Percentiles rank a stretch among this genome's conserved stretches.
Evolutionary conservation across 169 alveolate genomes (phyloP).

Genomic region (Cryptosporidium viatorum): DNA sequence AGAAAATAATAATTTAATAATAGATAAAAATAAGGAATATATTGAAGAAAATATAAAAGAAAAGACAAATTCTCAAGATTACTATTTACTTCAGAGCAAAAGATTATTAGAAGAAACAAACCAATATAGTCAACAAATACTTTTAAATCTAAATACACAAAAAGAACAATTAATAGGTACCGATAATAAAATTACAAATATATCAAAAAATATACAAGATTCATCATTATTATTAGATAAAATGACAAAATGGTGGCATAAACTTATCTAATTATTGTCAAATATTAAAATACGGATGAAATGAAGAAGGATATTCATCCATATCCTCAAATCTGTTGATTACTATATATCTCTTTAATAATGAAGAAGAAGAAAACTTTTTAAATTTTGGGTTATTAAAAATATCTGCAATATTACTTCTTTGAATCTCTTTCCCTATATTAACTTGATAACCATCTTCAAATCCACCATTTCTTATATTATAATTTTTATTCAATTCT

Average conservation of each 20-base stretch:
- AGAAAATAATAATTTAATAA: not conserved
- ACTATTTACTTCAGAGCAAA: slow-evolving; percentile 26
- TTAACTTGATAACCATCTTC: not conserved
- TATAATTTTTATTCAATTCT: not conserved
- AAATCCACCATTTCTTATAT: not conserved
- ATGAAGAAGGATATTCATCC: slow-evolving; percentile 32
- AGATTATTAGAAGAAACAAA: slow-evolving; percentile 67
- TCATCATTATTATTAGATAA: slow-evolving; percentile 53
- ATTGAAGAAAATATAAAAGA: not conserved
- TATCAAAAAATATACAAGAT: slow-evolving; percentile 27
- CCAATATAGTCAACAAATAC: slow-evolving; percentile 61
- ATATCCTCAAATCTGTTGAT: slow-evolving; percentile 1
- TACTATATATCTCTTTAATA: not conserved
- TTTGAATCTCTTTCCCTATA: not conserved
- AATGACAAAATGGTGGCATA: slow-evolving; percentile 72
- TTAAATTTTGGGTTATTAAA: not conserved
- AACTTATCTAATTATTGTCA: not conserved
- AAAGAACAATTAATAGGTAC: slow-evolving; percentile 39
- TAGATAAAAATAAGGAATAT: not conserved
- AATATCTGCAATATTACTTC: not conserved
- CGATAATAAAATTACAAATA: not conserved
- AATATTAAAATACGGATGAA: slow-evolving; percentile 47
- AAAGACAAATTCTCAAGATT: not conserved
- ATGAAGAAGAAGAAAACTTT: not conserved
- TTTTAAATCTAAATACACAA: slow-evolving; percentile 56